Conservation (phyloP, 1,284 basidiomycete species). For the Ganoderma resinaceum region DNA sequence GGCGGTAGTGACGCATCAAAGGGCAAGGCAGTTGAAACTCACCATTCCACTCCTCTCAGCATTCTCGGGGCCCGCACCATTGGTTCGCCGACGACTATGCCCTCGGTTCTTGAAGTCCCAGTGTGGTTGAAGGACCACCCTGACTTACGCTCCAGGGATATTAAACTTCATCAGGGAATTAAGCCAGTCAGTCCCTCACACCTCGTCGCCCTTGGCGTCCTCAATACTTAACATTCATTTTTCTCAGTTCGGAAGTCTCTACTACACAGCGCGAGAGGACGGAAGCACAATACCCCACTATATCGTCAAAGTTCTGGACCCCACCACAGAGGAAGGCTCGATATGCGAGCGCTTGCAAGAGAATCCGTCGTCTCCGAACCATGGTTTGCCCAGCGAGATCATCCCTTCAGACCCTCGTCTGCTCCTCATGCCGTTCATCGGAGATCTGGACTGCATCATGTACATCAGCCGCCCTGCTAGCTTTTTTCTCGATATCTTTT, state of each 20-base stretch:
- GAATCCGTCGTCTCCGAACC: not conserved
- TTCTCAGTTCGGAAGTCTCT: not conserved
- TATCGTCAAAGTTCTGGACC: not conserved
- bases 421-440: not conserved
- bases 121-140: conserved; percentile 8
- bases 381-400: not conserved
- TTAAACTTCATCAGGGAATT: not conserved
- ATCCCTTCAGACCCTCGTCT: not conserved
- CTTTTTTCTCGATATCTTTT: not conserved
- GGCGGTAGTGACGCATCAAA: no score
- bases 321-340: not conserved
- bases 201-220: not conserved
- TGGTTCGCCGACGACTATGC: not conserved
- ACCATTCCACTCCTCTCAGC: no score
- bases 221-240: not conserved
- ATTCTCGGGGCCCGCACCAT: no score
- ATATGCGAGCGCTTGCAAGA: not conserved
- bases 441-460: not conserved
- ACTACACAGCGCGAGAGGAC: not conserved
- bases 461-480: not conserved
- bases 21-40: no score
- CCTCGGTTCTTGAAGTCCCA: not conserved
- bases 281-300: not conserved
- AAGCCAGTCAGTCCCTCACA: not conserved
- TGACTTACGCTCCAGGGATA: not conserved